phyloP scores from a whole-genome alignment of 306 rosid species.

The Carpinus viminea region DNA sequence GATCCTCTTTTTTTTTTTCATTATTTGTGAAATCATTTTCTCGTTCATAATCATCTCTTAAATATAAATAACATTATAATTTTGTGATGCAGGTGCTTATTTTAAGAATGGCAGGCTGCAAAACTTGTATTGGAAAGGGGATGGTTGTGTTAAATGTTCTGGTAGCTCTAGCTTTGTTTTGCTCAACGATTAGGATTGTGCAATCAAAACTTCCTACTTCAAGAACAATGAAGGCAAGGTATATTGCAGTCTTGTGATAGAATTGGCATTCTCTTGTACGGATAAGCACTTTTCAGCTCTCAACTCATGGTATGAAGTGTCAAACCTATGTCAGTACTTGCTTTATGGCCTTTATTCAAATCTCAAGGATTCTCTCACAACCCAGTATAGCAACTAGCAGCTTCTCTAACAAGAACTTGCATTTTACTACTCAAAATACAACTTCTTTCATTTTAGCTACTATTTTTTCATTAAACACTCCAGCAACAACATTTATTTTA shows the following conservation, averaged over 20 bases:
- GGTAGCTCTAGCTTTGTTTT: slow-evolving; percentile 63
- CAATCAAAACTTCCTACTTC: slow-evolving; percentile 66
- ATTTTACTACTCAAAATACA: no score
- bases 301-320: slow-evolving; percentile 96
- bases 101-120: slow-evolving; percentile 85
- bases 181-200: slow-evolving; percentile 79
- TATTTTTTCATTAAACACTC: no score
- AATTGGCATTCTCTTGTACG: slow-evolving; percentile 90
- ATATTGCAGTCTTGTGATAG: slow-evolving; percentile 87
- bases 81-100: slow-evolving; percentile 61
- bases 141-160: slow-evolving; percentile 71
- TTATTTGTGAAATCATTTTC: slow-evolving; percentile 3
- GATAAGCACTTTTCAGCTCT: slow-evolving; percentile 80
- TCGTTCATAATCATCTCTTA: slow-evolving; percentile 2
- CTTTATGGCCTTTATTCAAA: slow-evolving; percentile 76
- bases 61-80: slow-evolving; percentile 6
- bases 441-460: no score
- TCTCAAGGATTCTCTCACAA: slow-evolving; percentile 75
- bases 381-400: slow-evolving; percentile 62
- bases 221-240: slow-evolving; percentile 62
- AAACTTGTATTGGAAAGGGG: slow-evolving; percentile 82
- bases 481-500: no score
- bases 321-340: slow-evolving; percentile 85
- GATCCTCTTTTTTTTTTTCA: slow-evolving; percentile 16
- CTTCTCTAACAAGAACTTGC: slow-evolving; percentile 14